Evolutionary conservation across 805 yeast genomes (phyloP).

Genomic region (Candida maltosa): DNA sequence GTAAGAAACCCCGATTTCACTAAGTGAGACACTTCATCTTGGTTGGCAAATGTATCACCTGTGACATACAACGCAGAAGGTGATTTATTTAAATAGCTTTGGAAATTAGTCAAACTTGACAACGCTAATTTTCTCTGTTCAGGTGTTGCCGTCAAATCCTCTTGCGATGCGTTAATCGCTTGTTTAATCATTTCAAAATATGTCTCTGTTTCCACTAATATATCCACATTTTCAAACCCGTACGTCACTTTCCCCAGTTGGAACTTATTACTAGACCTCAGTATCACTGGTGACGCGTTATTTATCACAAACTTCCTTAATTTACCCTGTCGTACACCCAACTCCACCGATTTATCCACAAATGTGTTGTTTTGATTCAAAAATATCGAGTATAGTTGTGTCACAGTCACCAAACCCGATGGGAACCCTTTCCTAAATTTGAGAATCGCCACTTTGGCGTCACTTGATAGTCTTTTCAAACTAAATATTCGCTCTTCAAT

Average conservation of each 20-base stretch:
- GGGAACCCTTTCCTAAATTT: conserved; percentile 35
- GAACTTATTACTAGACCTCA: conserved; percentile 27
- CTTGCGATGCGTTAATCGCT: conserved; percentile 3
- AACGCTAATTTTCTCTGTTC: conserved; percentile 10
- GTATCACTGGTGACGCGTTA: conserved; percentile 44
- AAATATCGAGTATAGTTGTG: conserved; percentile 49
- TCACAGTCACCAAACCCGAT: conserved; percentile 35
- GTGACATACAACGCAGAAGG: conserved; percentile 28
- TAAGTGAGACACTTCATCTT: conserved; percentile 26
- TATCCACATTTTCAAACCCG: conserved; percentile 42
- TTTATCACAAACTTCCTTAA: conserved; percentile 39
- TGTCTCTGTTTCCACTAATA: conserved; percentile 23
- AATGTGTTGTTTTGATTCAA: conserved; percentile 42
- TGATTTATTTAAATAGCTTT: conserved; percentile 12
- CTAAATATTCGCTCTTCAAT: conserved; percentile 30
- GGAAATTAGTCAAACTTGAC: conserved; percentile 19
- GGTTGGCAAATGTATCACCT: conserved; percentile 17
- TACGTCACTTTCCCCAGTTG: conserved; percentile 36
- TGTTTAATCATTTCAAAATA: conserved; percentile 19
- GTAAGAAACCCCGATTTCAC: conserved; percentile 43
- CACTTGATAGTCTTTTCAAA: conserved; percentile 31
- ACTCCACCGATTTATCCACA: conserved; percentile 46
- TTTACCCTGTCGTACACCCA: conserved; percentile 30
- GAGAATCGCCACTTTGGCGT: conserved; percentile 33
- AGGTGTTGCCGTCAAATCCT: background rate